Base-by-base conservation (phyloP, 345 rosid genomes). In the Geranium rotundifolium region DNA sequence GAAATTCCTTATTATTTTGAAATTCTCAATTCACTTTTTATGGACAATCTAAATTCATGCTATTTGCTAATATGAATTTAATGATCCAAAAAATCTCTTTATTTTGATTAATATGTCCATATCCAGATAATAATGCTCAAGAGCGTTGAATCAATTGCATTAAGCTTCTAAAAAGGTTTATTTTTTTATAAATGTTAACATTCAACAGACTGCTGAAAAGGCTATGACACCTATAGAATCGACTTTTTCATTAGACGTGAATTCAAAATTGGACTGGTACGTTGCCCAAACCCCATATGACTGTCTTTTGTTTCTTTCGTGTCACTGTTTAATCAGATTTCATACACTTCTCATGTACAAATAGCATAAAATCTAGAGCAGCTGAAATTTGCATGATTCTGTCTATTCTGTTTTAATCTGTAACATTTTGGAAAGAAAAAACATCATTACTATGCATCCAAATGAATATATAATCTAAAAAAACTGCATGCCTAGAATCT, bases 161-260 rank as follows among this genome's bases (percentile, higher is more conserved):
- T 46, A 29, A 4, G 2, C 8, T 12, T 34, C 50, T 27, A 13
- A 57, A 2, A n/a, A 29, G 52, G 0, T 46, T 46, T 46, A 61
- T 63, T 57, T 23, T 37, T 37, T 17, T 34, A 65, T 58, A 4
- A 1, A 4, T 61, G 56, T 37, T 50, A 65, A 60, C 52, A 7
- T 62, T 79, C 50, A 64, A 67, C 85, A 93, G 97, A 93, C 99
- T 58, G 99, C 99, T 55, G 92, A 90, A 64, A 97, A 93, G 79
- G 99, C 99, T 46, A 93, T 93, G 99, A 93, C 99, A 31, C 99
- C 99, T 46, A 93, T 93, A 68, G 99, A 90, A 65, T 93, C 99
- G 41, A 93, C 96, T 58, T 93, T 93, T 72, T 93, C 99, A 37
- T 76, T 93, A 71, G 96, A 93, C 76, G 99, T 93, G 62, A 88